A percentile compares a stretch with the other conserved stretches of the same genome.
Evolutionary conservation across 73 alveolate species (phyloP).

Genomic region (Symbiodinium pilosum): DNA sequence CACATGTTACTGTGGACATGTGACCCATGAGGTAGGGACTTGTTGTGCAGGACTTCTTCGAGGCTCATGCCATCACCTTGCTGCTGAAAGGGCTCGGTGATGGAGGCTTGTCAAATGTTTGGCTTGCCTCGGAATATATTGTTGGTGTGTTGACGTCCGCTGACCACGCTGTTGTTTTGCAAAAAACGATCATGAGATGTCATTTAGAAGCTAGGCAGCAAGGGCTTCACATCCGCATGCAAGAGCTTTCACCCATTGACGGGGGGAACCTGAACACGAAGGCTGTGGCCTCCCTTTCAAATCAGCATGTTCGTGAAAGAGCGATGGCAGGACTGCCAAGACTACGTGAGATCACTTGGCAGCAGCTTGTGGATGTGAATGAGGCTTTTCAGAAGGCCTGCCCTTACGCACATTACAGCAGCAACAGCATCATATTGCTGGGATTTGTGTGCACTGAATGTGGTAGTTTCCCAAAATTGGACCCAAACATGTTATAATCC

Average conservation of each 20-base stretch:
- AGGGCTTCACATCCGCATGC: too few species aligned
- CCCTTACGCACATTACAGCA: not conserved
- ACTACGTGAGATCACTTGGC: not conserved
- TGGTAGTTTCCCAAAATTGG: too few species aligned
- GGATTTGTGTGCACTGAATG: too few species aligned
- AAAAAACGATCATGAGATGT: too few species aligned
- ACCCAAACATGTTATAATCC: too few species aligned
- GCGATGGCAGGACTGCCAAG: not conserved
- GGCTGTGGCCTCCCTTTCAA: not conserved
- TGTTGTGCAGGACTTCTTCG: constrained; percentile 20
- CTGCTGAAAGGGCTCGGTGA: constrained; percentile 53
- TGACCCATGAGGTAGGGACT: not conserved
- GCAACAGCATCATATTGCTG: too few species aligned
- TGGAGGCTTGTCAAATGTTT: not conserved
- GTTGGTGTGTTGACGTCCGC: too few species aligned
- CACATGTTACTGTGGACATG: not conserved
- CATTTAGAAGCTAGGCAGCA: too few species aligned
- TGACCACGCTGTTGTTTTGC: too few species aligned
- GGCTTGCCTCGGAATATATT: too few species aligned
- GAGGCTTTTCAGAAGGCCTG: not conserved
- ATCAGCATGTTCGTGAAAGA: not conserved
- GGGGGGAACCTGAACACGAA: too few species aligned
- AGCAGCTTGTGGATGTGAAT: not conserved
- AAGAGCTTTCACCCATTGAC: too few species aligned
- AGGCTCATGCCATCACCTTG: not conserved